These are phyloP conservation scores for Colletotrichum cordylinicola DNA, from an alignment of 2,329 filamentous ascomycete species.

Conservation along the genomic window DNA sequence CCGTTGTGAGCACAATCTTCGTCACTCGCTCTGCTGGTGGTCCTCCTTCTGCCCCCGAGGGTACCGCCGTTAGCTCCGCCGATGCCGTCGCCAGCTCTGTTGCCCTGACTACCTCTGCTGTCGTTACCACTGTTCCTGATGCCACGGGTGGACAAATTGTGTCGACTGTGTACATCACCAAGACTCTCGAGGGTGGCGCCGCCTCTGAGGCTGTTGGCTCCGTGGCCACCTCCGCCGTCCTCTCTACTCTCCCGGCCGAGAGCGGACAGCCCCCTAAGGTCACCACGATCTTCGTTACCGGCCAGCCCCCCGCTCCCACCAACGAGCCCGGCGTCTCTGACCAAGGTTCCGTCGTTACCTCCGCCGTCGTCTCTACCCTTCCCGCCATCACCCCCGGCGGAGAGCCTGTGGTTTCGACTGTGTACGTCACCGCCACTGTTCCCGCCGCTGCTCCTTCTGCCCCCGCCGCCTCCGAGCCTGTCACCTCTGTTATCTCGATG, in stretches of 20 bases:
- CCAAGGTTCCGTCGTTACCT: background rate
- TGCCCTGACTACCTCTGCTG: background rate
- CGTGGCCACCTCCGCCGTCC: background rate
- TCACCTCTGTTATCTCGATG: slow-evolving; percentile 21
- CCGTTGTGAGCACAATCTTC: background rate
- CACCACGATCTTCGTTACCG: slow-evolving; percentile 2
- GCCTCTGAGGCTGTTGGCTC: background rate
- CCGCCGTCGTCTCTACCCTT: background rate
- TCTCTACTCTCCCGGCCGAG: slow-evolving; percentile 5
- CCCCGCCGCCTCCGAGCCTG: background rate
- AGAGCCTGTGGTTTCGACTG: background rate
- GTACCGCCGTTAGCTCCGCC: background rate
- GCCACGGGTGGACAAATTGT: background rate
- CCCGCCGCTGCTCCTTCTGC: background rate
- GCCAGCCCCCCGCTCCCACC: background rate
- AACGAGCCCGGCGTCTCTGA: background rate
- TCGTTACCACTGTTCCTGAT: slow-evolving; percentile 3
- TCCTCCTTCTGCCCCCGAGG: background rate
- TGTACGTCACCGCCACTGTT: background rate
- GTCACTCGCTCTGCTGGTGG: background rate
- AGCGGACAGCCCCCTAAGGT: background rate
- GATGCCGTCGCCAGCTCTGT: background rate
- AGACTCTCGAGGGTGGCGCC: background rate
- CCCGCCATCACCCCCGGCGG: background rate
- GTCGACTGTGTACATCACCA: slow-evolving; percentile 3